A percentile compares a stretch with the other conserved stretches of the same genome.
Conservation (phyloP, 2,329 filamentous ascomycete genomes). For the Madurella mycetomatis region DNA sequence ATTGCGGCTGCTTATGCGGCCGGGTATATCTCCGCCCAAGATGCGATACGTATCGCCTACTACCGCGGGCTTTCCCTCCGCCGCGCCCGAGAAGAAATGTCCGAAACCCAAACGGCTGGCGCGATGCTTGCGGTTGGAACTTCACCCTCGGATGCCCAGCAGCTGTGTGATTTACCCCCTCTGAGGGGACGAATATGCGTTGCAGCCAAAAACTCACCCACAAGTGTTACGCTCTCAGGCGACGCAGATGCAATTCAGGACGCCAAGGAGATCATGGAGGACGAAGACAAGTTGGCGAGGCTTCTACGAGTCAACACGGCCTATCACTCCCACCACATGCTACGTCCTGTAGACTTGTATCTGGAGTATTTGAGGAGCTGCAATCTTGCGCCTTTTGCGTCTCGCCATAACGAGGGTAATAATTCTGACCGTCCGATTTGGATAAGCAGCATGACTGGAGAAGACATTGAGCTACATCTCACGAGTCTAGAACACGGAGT, state of each 20-base stretch:
- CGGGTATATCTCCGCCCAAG: conserved; percentile 31
- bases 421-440: too few species aligned
- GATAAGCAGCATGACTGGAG: too few species aligned
- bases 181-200: conserved; percentile 22
- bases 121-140: conserved; percentile 20
- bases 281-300: conserved; percentile 23
- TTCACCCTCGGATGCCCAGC: conserved; percentile 6
- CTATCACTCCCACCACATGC: conserved; percentile 13
- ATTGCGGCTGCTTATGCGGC: conserved; percentile 42
- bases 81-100: conserved; percentile 29
- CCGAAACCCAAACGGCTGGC: too few species aligned
- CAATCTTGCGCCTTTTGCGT: too few species aligned
- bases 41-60: conserved; percentile 38
- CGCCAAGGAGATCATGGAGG: background rate
- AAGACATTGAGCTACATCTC: too few species aligned
- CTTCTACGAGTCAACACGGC: conserved; percentile 36
- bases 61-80: conserved; percentile 32
- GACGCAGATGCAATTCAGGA: conserved; percentile 3
- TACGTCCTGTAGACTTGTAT: too few species aligned
- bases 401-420: too few species aligned
- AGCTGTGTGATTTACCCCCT: conserved; percentile 13
- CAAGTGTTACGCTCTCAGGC: conserved; percentile 1
- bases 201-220: conserved; percentile 19
- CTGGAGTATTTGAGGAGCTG: too few species aligned
- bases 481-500: too few species aligned